Conservation (phyloP, 2,329 filamentous ascomycete species). For the Claviceps arundinis region DNA sequence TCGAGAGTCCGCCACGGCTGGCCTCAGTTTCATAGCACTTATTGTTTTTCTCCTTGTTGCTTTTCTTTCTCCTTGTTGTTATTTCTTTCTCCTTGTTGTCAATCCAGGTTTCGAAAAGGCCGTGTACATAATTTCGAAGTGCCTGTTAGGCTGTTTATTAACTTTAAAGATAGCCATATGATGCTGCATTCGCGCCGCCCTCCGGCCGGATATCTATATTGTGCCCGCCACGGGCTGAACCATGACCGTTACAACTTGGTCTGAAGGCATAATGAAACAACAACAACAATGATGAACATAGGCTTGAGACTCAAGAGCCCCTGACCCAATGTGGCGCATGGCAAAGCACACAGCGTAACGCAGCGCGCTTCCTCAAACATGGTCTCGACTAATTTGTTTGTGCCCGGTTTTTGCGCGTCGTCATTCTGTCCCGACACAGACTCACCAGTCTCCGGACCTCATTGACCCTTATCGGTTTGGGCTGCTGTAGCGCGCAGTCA, state of each 20-base stretch:
- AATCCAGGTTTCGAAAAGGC: neutral
- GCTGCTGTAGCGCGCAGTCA: conserved; percentile 18
- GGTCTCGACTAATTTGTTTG: conserved; percentile 9
- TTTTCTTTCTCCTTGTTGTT: neutral
- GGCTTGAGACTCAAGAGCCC: no score
- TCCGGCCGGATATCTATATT: neutral
- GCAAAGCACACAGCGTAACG: neutral
- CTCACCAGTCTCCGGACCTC: conserved; percentile 18
- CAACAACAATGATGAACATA: no score
- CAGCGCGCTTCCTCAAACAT: neutral
- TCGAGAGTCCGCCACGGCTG: neutral
- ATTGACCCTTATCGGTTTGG: conserved; percentile 16
- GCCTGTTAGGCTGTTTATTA: neutral
- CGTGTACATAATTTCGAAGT: neutral
- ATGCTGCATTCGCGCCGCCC: neutral
- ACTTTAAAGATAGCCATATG: neutral
- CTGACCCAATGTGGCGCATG: no score
- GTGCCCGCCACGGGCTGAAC: neutral
- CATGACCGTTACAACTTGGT: neutral
- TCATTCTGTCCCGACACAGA: conserved; percentile 15
- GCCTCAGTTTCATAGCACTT: neutral
- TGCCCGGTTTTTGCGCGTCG: conserved; percentile 10
- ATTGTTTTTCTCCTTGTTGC: neutral
- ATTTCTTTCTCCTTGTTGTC: neutral
- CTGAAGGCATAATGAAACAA: no score